phyloP scores from a whole-genome alignment of 2,329 filamentous ascomycete genomes.

The Pochonia chlamydosporia region DNA sequence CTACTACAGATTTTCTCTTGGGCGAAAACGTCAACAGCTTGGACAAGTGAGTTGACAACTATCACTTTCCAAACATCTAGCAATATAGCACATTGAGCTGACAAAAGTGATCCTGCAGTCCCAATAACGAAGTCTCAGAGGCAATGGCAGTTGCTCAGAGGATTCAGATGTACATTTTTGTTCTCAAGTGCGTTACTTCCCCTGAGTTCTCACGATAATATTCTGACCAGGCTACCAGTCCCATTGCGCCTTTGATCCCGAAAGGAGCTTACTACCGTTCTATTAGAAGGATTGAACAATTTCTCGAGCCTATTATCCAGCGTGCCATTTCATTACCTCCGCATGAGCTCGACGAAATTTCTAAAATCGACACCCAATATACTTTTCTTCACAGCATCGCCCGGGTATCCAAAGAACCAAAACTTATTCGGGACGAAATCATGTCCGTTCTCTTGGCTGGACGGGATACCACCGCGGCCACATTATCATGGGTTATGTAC shows the following conservation, averaged over 20 bases:
- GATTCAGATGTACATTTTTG: slow-evolving; percentile 58
- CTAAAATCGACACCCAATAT: slow-evolving; percentile 59
- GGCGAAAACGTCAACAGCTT: slow-evolving; percentile 49
- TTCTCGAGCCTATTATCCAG: slow-evolving; percentile 65
- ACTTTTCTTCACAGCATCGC: slow-evolving; percentile 77
- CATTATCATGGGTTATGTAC: slow-evolving; percentile 75
- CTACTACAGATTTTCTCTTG: slow-evolving; percentile 63
- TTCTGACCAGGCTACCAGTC: slow-evolving; percentile 32
- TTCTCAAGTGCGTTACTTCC: slow-evolving; percentile 26
- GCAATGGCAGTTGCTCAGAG: slow-evolving; percentile 67
- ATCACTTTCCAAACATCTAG: neutral
- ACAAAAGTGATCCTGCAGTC: slow-evolving; percentile 37
- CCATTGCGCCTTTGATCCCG: slow-evolving; percentile 53
- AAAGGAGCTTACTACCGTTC: slow-evolving; percentile 53
- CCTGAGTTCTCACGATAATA: neutral
- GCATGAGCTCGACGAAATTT: slow-evolving; percentile 63
- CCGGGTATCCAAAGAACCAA: slow-evolving; percentile 55
- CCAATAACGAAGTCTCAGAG: slow-evolving; percentile 55
- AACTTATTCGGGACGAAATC: slow-evolving; percentile 69
- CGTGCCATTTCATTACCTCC: slow-evolving; percentile 56
- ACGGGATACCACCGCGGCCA: slow-evolving; percentile 78
- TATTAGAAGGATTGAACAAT: slow-evolving; percentile 61
- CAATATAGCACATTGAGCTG: slow-evolving; percentile 19
- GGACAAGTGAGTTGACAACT: slow-evolving; percentile 23
- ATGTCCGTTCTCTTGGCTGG: slow-evolving; percentile 74